Evolutionary conservation across 257 asterid species (phyloP), one percentile per base, ranked within the genome.

Genomic region (Plantago elongata): DNA sequence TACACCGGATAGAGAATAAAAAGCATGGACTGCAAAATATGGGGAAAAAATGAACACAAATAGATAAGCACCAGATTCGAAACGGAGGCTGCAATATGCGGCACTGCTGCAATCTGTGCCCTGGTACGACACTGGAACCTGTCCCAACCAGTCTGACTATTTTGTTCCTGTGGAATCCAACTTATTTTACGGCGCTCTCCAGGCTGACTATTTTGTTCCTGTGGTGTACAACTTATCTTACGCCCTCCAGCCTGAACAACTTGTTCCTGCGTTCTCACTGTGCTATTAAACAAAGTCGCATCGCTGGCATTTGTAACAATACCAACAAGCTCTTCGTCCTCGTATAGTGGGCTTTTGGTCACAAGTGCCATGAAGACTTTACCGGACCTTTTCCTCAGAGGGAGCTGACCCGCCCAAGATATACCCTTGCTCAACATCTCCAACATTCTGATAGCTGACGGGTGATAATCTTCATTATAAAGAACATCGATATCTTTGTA

Each of bases 331-430:
- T 80, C 84, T 30, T 78, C 84, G 29, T 84, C 85, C 74, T 90
- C 96, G 52, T 84, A 85, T 65, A 78, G 60, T 44, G 81, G 95
- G 38, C 75, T 84, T 71, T 79, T 79, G 9, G 92, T 81, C 67
- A 87, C 87, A 42, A 84, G 18, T 11, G 90, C 95, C 75, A 79
- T 75, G 76, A 87, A 83, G 54, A 22, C 71, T 63, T 74, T 72
- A 18, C 96, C 92, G 3, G 78, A 75, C 66, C 72, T 73, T 71
- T 74, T 87, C 83, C 64, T 81, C 47, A 77, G 71, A 45, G 84
- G 85, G 51, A 90, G 80, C 71, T 78, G 96, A 46, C 95, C 97
- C 0, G 90, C 74, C 97, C 97, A 90, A 64, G 83, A 54, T 57
- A 61, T 73, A 11, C 82, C 87, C 5, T n/a, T 42, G 65, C 69